These are phyloP conservation scores for Fonsecaea pedrosoi DNA, from an alignment of 2,329 filamentous ascomycete species.

Conservation along the genomic window DNA sequence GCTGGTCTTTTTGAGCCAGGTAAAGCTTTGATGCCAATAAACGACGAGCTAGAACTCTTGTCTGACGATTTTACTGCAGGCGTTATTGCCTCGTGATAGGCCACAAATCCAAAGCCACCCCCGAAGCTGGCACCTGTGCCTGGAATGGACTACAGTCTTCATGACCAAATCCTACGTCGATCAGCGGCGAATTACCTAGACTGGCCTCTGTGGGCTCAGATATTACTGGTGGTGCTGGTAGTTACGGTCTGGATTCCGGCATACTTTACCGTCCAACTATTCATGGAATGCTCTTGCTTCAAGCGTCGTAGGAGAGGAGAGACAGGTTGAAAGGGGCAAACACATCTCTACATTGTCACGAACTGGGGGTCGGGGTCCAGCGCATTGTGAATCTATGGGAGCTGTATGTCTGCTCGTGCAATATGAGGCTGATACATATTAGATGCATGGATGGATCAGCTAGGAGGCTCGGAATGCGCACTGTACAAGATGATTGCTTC, in stretches of 20 bases:
- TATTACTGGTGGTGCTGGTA: slow-evolving; percentile 27
- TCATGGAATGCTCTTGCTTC: slow-evolving; percentile 25
- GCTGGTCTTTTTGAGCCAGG: neutral
- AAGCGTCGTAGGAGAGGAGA: slow-evolving; percentile 10
- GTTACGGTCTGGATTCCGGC: slow-evolving; percentile 34
- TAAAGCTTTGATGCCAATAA: neutral
- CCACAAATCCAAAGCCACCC: slow-evolving; percentile 1
- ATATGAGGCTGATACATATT: too few species aligned
- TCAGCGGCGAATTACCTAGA: slow-evolving; percentile 23
- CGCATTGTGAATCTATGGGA: neutral
- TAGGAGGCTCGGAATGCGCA: too few species aligned
- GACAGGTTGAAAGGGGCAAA: too few species aligned
- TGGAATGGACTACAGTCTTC: neutral
- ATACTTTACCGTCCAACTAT: slow-evolving; percentile 31
- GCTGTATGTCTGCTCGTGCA: neutral
- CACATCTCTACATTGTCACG: neutral
- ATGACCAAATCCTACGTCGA: slow-evolving; percentile 11
- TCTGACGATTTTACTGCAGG: neutral
- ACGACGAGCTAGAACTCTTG: neutral
- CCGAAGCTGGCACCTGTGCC: slow-evolving; percentile 9
- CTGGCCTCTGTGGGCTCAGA: slow-evolving; percentile 34
- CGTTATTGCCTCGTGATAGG: neutral
- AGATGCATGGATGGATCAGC: too few species aligned
- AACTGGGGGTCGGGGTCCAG: neutral
- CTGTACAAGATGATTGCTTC: too few species aligned